phyloP scores from a whole-genome alignment of 768 basidiomycete species.

The Agaricus subrufescens region DNA sequence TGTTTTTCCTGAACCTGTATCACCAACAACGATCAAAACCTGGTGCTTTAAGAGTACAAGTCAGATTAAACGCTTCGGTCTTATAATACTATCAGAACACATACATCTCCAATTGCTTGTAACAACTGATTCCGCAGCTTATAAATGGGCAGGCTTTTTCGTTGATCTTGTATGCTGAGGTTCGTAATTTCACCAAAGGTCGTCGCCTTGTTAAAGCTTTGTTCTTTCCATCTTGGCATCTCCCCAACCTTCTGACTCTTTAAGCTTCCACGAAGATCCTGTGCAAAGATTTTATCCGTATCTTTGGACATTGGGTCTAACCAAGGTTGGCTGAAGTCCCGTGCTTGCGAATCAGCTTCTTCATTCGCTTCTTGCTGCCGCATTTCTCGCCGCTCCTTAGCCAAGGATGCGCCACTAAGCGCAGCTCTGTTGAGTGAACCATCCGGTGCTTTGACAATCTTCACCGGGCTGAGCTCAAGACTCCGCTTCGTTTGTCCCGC shows the following conservation, averaged over 20 bases:
- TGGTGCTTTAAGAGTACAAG: conserved; percentile 59
- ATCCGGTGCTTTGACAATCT: conserved; percentile 98
- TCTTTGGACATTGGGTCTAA: conserved; percentile 95
- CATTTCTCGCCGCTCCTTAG: conserved; percentile 92
- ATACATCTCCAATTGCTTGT: conserved; percentile 84
- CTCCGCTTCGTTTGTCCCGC: conserved; percentile 95
- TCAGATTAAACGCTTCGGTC: conserved; percentile 9
- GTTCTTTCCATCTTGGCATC: conserved; percentile 87
- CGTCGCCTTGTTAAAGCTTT: conserved; percentile 91
- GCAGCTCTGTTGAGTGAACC: conserved; percentile 96
- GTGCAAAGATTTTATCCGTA: conserved; percentile 84
- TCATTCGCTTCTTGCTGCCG: conserved; percentile 95
- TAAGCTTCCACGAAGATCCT: conserved; percentile 80
- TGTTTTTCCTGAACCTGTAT: conserved; percentile 98
- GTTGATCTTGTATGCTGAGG: conserved; percentile 90
- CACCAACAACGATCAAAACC: conserved; percentile 96
- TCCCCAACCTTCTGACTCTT: conserved; percentile 81
- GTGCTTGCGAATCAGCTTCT: conserved; percentile 86
- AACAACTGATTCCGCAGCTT: conserved; percentile 89
- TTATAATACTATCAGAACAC: conserved; percentile 20
- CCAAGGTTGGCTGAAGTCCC: conserved; percentile 96
- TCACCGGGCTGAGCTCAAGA: conserved; percentile 93
- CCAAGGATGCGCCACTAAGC: conserved; percentile 86
- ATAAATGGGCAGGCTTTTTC: conserved; percentile 88
- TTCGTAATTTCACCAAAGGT: conserved; percentile 92